Base-by-base conservation (phyloP, 352 stramenopile genomes). In the Phytophthora tubulina region DNA sequence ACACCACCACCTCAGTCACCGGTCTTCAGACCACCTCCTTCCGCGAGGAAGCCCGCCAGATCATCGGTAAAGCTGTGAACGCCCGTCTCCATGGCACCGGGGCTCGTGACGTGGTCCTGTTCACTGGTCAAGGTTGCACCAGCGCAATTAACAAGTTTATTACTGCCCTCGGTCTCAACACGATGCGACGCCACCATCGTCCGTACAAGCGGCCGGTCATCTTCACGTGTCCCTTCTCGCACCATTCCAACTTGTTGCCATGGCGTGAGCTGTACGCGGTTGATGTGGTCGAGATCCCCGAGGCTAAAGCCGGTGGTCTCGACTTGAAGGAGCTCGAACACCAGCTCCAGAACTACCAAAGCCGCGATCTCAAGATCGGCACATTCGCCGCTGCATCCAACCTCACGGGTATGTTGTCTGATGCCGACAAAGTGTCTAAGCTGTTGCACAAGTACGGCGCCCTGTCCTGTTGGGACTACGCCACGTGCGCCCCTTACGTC, bases 161-260 rank as follows among this genome's bases (percentile, higher is more conserved):
- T 35, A 74, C 70, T 41, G 80, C 86, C 14, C 78, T 97, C 2
- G 86, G 88, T 30, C 65, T 95, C 38, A 70, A 85, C 27, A 74
- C 69, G 46, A 77, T 77, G 68, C 63, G 73, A 31, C 73, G 73
- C 59, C 64, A 77, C 33, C 73, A 77, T 56, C 73, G 69, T 21
- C 63, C 46, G 3, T 54, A 53, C 63, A 74, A 67, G 73, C 88
- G 62, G 0, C 87, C 95, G 0, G 88, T 98, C 6, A 90, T 99
- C 42, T 95, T 98, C 51, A 92, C 95, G n/a, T 88, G 95, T 41
- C 97, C 97, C 9, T 99, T 98, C 58, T 98, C 99, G 71, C 98
- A 99, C 77, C 98, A 99, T 76, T 99, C 95, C 21, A 99, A 99
- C 79, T 70, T 99, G 32, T 75, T 99, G 9, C 97, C 97, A 6